These are phyloP conservation scores for Linanthus parryae DNA, from an alignment of 148 eudicot species.

Conservation along the genomic window DNA sequence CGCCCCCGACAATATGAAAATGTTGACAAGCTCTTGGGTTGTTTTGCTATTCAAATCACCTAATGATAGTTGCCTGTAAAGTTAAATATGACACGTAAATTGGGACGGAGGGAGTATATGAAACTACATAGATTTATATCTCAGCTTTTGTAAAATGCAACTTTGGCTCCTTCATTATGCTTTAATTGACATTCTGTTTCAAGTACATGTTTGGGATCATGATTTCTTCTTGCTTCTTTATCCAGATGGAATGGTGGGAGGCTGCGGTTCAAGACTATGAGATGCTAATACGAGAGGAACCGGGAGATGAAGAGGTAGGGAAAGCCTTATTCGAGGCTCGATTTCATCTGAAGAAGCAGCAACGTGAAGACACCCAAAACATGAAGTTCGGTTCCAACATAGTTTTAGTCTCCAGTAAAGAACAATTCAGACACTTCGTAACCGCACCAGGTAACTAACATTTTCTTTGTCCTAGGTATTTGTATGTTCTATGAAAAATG, in stretches of 20 bases:
- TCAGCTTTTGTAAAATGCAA: too few species aligned
- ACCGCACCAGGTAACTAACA: conserved; percentile 10
- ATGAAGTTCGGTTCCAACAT: conserved; percentile 8
- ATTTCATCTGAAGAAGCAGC: conserved; percentile 9
- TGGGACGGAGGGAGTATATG: too few species aligned
- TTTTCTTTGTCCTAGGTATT: background rate
- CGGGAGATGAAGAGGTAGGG: conserved; percentile 51
- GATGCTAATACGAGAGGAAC: conserved; percentile 31
- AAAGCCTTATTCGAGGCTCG: conserved; percentile 20
- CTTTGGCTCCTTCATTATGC: too few species aligned
- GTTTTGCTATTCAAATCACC: too few species aligned
- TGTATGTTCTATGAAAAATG: background rate
- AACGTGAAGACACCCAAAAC: conserved; percentile 4
- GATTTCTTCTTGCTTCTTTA: background rate
- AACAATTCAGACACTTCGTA: conserved; percentile 14
- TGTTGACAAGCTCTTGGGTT: too few species aligned
- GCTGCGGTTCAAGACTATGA: conserved; percentile 71
- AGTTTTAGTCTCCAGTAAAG: conserved; percentile 6
- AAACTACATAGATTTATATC: too few species aligned
- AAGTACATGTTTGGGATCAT: too few species aligned
- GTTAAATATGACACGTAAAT: too few species aligned
- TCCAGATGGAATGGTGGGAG: conserved; percentile 19
- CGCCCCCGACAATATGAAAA: too few species aligned
- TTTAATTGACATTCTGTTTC: too few species aligned
- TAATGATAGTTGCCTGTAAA: too few species aligned